These are phyloP conservation scores for Moesziomyces sp. DNA, from an alignment of 1,284 basidiomycete genomes.

Conservation along the genomic window DNA sequence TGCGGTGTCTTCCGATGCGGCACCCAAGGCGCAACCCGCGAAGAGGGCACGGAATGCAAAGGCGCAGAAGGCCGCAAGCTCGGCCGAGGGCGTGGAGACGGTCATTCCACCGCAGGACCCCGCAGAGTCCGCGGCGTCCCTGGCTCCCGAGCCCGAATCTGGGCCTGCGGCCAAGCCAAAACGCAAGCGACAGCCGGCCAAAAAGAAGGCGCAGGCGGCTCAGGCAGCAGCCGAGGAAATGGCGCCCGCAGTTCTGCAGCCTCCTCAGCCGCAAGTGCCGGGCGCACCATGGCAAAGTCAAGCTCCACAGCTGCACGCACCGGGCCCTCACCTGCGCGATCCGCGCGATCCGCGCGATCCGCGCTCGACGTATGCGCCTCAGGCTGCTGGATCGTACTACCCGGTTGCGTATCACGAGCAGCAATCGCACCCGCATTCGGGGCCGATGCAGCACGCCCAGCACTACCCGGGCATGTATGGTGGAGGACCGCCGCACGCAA, in stretches of 20 bases:
- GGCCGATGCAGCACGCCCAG: slow-evolving; percentile 15
- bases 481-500: slow-evolving; percentile 1
- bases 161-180: slow-evolving; percentile 6
- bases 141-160: no score
- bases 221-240: neutral
- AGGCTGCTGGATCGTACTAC: slow-evolving; percentile 15
- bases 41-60: slow-evolving; percentile 19
- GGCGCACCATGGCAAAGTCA: slow-evolving; percentile 12
- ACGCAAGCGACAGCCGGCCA: slow-evolving; percentile 23
- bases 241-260: slow-evolving; percentile 4
- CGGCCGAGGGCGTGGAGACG: neutral
- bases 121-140: no score
- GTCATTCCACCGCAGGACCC: no score
- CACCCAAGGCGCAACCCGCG: neutral
- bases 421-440: slow-evolving; percentile 1
- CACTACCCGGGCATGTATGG: neutral
- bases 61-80: slow-evolving; percentile 4
- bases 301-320: slow-evolving; percentile 11
- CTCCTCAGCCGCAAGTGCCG: neutral
- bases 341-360: slow-evolving; percentile 10
- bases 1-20: slow-evolving; percentile 5
- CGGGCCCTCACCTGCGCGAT: neutral
- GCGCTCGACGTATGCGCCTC: slow-evolving; percentile 30
- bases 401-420: slow-evolving; percentile 14
- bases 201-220: slow-evolving; percentile 20